These are phyloP conservation scores for Grosmannia serpens DNA, from an alignment of 2,329 filamentous ascomycete genomes.

Conservation along the genomic window DNA sequence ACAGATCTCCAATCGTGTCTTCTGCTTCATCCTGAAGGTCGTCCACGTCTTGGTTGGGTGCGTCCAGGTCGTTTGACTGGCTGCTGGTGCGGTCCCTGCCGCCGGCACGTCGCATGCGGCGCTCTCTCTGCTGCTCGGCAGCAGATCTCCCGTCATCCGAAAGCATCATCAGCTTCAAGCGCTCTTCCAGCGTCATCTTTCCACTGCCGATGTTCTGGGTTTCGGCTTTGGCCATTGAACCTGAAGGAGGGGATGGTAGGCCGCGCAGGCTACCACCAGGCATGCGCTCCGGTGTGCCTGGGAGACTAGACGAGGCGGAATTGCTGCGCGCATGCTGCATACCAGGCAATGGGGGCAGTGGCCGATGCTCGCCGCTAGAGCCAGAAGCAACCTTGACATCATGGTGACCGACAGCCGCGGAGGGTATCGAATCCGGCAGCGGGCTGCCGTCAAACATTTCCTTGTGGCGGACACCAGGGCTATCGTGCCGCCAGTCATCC, in stretches of 20 bases:
- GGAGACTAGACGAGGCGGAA: slow-evolving; percentile 52
- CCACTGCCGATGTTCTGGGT: slow-evolving; percentile 63
- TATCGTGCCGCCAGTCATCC: slow-evolving; percentile 82
- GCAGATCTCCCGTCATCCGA: slow-evolving; percentile 55
- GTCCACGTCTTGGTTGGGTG: slow-evolving; percentile 17
- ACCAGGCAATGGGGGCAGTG: slow-evolving; percentile 75
- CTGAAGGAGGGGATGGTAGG: slow-evolving; percentile 62
- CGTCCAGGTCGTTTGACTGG: slow-evolving; percentile 31
- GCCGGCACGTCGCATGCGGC: slow-evolving; percentile 53
- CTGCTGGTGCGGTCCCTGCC: slow-evolving; percentile 33
- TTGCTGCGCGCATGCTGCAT: slow-evolving; percentile 30
- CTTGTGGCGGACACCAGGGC: slow-evolving; percentile 27
- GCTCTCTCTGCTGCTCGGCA: slow-evolving; percentile 55
- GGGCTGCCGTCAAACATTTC: slow-evolving; percentile 65
- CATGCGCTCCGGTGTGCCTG: slow-evolving; percentile 61
- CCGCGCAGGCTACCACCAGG: slow-evolving; percentile 47
- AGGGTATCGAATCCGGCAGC: slow-evolving; percentile 42
- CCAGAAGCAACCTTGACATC: slow-evolving; percentile 60
- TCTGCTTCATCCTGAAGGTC: slow-evolving; percentile 41
- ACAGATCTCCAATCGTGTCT: slow-evolving; percentile 48
- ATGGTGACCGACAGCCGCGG: slow-evolving; percentile 39
- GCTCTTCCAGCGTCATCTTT: slow-evolving; percentile 76
- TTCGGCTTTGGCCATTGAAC: slow-evolving; percentile 61
- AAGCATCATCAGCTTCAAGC: slow-evolving; percentile 79
- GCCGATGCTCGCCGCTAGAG: slow-evolving; percentile 72